A percentile compares a stretch with the other conserved stretches of the same genome.
Conservation (phyloP, 1,139 yeast species). For the Chernovozyma sophiae-reginae region DNA sequence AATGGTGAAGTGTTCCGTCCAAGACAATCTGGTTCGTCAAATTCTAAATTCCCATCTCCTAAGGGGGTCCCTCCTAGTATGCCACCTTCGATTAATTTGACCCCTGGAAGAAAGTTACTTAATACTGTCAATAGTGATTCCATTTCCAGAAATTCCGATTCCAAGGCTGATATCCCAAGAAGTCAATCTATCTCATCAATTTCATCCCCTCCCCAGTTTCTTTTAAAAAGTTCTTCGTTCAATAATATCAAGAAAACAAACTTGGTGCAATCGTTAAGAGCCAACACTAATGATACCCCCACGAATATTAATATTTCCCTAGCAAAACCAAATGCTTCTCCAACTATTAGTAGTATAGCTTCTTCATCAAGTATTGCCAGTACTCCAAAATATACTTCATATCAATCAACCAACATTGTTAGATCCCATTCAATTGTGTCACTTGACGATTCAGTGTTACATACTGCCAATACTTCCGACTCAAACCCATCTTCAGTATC, state of each 20-base stretch:
- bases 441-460: conserved; percentile 3
- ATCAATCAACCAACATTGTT: conserved; percentile 10
- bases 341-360: too few relatives aligned
- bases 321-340: not conserved
- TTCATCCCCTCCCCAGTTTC: conserved; percentile 1
- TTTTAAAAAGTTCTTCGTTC: conserved; percentile 10
- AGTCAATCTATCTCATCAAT: not conserved
- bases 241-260: conserved; percentile 19
- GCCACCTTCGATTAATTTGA: not conserved
- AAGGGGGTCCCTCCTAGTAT: too few relatives aligned
- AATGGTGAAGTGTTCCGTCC: conserved; percentile 56
- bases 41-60: not conserved
- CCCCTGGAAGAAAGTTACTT: not conserved
- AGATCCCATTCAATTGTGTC: conserved; percentile 4
- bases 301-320: conserved; percentile 23
- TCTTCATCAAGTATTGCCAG: not conserved
- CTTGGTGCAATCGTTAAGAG: conserved; percentile 26
- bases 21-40: conserved; percentile 12
- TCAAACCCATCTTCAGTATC: conserved; percentile 22
- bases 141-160: not conserved
- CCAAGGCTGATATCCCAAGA: not conserved
- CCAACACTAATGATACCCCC: conserved; percentile 27
- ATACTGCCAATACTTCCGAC: conserved; percentile 13
- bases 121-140: not conserved
- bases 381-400: not conserved